Evolutionary conservation across 139 green algal species (phyloP).

Genomic region (Pleodorina starrii): DNA sequence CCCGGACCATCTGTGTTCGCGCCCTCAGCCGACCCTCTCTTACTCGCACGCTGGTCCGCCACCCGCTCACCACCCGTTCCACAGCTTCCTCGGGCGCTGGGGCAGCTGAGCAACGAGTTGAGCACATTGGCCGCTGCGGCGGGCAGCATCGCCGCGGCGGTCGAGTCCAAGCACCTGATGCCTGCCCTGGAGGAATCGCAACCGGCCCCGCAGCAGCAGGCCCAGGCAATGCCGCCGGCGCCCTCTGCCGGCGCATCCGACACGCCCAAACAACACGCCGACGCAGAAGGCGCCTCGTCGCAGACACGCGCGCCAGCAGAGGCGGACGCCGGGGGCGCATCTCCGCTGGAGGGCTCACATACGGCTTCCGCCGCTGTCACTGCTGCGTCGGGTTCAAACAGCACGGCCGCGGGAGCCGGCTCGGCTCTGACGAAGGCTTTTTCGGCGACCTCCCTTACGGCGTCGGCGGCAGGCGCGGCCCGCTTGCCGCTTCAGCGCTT

Average conservation of each 20-base stretch:
- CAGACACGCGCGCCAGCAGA: neutral
- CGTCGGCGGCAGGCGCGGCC: neutral
- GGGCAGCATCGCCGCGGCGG: slow-evolving; percentile 59
- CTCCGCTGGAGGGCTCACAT: neutral
- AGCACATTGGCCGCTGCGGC: slow-evolving; percentile 59
- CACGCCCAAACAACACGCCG: neutral
- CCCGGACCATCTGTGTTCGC: too few relatives aligned
- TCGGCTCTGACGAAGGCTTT: neutral
- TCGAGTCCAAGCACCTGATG: slow-evolving; percentile 64
- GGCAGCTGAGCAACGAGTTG: slow-evolving; percentile 48
- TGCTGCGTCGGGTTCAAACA: neutral
- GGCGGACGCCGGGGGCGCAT: too few relatives aligned
- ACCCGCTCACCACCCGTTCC: neutral
- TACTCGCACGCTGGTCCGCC: too few relatives aligned
- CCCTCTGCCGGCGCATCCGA: neutral
- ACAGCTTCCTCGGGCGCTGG: slow-evolving; percentile 13
- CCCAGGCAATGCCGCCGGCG: neutral
- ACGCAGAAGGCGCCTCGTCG: neutral
- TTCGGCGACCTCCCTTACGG: neutral
- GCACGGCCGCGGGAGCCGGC: neutral
- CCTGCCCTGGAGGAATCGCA: neutral
- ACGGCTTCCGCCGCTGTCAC: too few relatives aligned
- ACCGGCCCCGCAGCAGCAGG: slow-evolving; percentile 3
- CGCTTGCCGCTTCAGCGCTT: neutral
- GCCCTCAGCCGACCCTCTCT: too few relatives aligned